Evolutionary conservation across 805 yeast species (phyloP).

Genomic region (Wickerhamiella brachini): DNA sequence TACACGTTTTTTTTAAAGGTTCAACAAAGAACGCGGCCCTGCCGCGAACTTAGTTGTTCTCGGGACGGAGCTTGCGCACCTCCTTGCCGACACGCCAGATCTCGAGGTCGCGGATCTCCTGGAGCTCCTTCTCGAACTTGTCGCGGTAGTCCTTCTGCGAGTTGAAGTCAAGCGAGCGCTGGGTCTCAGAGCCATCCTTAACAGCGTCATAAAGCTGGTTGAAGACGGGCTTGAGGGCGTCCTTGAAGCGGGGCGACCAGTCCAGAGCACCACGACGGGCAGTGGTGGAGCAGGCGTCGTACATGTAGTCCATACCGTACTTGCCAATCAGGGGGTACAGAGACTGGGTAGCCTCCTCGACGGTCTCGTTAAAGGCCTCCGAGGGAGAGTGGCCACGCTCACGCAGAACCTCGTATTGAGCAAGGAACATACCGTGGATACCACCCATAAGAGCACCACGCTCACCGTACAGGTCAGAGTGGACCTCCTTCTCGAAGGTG

Average conservation of each 20-base stretch:
- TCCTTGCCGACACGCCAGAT: constrained; percentile 99
- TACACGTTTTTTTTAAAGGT: background rate
- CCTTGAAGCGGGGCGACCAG: constrained; percentile 99
- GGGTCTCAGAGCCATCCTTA: constrained; percentile 92
- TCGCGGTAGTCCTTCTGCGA: constrained; percentile 96
- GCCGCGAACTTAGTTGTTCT: constrained; percentile 59
- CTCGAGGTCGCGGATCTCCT: constrained; percentile 91
- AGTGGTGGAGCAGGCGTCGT: constrained; percentile 99
- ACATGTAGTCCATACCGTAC: constrained; percentile 99
- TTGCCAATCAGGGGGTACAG: constrained; percentile 97
- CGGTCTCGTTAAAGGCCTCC: constrained; percentile 99
- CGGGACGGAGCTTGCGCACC: constrained; percentile 99
- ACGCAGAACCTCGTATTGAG: constrained; percentile 98
- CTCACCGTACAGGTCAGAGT: constrained; percentile 98
- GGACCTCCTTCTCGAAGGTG: constrained; percentile 97
- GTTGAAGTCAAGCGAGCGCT: constrained; percentile 97
- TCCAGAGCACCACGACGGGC: constrained; percentile 99
- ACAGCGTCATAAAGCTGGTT: constrained; percentile 90
- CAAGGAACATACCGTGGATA: constrained; percentile 99
- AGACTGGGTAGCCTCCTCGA: constrained; percentile 99
- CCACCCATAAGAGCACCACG: constrained; percentile 99
- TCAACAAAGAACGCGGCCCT: constrained; percentile 1
- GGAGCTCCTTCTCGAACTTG: constrained; percentile 84
- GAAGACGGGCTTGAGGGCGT: constrained; percentile 97
- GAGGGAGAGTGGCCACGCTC: constrained; percentile 99